These are phyloP conservation scores for Curvularia sp. DNA, from an alignment of 2,329 filamentous ascomycete species.

Conservation along the genomic window DNA sequence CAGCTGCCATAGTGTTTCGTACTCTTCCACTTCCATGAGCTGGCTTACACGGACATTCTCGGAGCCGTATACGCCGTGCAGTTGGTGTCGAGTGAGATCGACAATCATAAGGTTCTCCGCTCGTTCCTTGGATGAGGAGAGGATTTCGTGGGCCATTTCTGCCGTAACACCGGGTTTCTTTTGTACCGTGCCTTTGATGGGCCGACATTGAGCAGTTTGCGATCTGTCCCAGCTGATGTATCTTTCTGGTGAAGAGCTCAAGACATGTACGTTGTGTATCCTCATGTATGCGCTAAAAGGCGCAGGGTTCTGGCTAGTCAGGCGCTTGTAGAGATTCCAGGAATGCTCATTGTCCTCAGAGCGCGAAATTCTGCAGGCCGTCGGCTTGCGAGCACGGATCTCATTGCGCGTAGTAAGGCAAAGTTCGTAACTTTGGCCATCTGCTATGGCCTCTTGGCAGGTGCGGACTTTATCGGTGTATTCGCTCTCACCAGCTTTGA, in stretches of 20 bases:
- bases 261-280: constrained; percentile 68
- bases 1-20: constrained; percentile 89
- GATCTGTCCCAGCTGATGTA: constrained; percentile 74
- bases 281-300: constrained; percentile 85
- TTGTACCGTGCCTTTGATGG: constrained; percentile 96
- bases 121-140: constrained; percentile 84
- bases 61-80: constrained; percentile 82
- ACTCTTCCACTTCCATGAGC: constrained; percentile 87
- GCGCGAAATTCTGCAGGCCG: constrained; percentile 38
- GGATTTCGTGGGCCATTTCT: constrained; percentile 73
- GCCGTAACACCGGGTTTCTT: constrained; percentile 73
- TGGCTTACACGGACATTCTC: constrained; percentile 76
- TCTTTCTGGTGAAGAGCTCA: constrained; percentile 87
- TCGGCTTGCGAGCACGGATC: constrained; percentile 54
- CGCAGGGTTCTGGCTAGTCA: constrained; percentile 76
- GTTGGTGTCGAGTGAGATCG: constrained; percentile 91
- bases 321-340: constrained; percentile 75
- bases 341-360: constrained; percentile 43
- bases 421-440: constrained; percentile 84
- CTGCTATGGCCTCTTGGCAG: constrained; percentile 75
- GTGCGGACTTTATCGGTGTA: constrained; percentile 72
- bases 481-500: constrained; percentile 21
- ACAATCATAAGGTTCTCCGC: constrained; percentile 99
- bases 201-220: constrained; percentile 78
- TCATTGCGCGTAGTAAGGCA: constrained; percentile 80